Percentiles rank a stretch among this genome's conserved stretches.
Conservation (phyloP, 257 asterid species). For the Verbena officinalis region DNA sequence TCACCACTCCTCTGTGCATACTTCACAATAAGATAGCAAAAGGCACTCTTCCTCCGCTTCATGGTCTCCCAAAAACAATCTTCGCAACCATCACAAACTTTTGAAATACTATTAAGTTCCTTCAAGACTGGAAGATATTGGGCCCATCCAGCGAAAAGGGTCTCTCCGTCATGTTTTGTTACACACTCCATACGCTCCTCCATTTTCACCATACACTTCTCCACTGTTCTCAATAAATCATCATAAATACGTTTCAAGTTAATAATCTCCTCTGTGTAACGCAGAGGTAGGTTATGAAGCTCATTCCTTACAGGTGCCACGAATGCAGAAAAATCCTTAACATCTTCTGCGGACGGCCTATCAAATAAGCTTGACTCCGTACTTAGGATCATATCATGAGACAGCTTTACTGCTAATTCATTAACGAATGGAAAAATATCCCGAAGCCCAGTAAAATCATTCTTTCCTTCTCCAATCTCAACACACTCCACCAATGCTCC, state of each 20-base stretch:
- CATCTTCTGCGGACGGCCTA: slow-evolving; percentile 46
- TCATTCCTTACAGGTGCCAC: slow-evolving; percentile 44
- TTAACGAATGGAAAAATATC: slow-evolving; percentile 67
- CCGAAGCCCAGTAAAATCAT: slow-evolving; percentile 36
- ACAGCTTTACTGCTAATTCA: slow-evolving; percentile 60
- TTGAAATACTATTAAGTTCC: slow-evolving; percentile 65
- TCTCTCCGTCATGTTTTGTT: slow-evolving; percentile 40
- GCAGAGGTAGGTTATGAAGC: slow-evolving; percentile 30
- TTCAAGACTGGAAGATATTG: slow-evolving; percentile 73
- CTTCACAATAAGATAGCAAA: slow-evolving; percentile 63
- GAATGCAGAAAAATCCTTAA: slow-evolving; percentile 63
- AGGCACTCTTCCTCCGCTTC: slow-evolving; percentile 58
- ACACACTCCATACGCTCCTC: slow-evolving; percentile 47
- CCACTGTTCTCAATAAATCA: slow-evolving; percentile 59
- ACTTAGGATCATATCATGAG: slow-evolving; percentile 40
- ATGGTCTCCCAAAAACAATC: slow-evolving; percentile 64
- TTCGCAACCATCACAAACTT: slow-evolving; percentile 54
- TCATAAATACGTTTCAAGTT: slow-evolving; percentile 42
- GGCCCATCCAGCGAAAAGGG: slow-evolving; percentile 45
- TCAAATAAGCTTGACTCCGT: slow-evolving; percentile 27
- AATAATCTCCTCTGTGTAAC: slow-evolving; percentile 44
- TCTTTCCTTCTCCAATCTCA: slow-evolving; percentile 31
- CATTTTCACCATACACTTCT: slow-evolving; percentile 52
- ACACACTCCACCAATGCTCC: slow-evolving; percentile 46
- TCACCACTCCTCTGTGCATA: slow-evolving; percentile 75